Percentiles rank a stretch among this genome's conserved stretches.
Conservation (phyloP, 2,329 filamentous ascomycete genomes). For the Pseudogymnoascus sp. region DNA sequence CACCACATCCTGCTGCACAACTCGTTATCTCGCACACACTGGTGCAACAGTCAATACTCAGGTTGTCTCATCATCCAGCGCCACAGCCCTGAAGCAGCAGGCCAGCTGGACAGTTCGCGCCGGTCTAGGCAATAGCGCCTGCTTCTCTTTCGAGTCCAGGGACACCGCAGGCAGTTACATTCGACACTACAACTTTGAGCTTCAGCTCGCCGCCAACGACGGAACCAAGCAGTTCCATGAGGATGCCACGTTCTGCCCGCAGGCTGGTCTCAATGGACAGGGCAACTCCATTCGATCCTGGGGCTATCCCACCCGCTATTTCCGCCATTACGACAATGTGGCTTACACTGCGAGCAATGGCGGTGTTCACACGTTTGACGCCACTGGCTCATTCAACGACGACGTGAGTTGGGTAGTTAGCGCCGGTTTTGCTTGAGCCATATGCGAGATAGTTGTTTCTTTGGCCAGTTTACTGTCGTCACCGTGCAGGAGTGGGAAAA, state of each 20-base stretch:
- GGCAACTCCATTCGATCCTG: constrained; percentile 49
- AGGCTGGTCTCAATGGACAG: constrained; percentile 42
- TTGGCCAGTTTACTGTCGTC: neutral
- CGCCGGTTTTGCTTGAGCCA: constrained; percentile 36
- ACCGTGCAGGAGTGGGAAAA: neutral
- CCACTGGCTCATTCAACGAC: constrained; percentile 40
- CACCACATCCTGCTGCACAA: constrained; percentile 48
- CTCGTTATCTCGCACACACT: constrained; percentile 48
- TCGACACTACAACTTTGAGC: constrained; percentile 47
- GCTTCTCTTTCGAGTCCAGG: constrained; percentile 53
- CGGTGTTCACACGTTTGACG: constrained; percentile 49
- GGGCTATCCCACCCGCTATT: constrained; percentile 52
- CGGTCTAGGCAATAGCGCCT: constrained; percentile 49
- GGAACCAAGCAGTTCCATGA: constrained; percentile 49
- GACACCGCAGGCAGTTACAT: constrained; percentile 53
- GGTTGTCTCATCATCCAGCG: constrained; percentile 45
- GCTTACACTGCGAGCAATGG: constrained; percentile 47
- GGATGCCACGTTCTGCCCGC: constrained; percentile 57
- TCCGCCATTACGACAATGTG: constrained; percentile 46
- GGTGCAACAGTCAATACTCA: constrained; percentile 46
- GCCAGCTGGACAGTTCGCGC: constrained; percentile 48
- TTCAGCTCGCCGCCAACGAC: constrained; percentile 45
- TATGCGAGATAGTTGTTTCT: neutral
- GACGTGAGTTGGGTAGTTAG: constrained; percentile 47
- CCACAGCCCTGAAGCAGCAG: constrained; percentile 41